phyloP scores from a whole-genome alignment of 306 rosid species.

The Quercus variabilis region DNA sequence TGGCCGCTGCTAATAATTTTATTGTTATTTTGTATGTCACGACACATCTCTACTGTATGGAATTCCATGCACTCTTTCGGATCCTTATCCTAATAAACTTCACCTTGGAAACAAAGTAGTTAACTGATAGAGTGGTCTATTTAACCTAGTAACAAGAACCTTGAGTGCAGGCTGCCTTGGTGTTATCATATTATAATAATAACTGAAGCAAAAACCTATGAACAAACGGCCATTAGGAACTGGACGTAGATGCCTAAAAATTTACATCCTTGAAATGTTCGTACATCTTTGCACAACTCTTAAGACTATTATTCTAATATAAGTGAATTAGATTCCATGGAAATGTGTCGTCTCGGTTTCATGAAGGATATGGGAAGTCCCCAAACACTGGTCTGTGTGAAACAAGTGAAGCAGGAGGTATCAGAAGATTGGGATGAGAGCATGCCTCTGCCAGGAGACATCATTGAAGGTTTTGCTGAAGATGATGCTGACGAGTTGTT shows the following conservation, averaged over 20 bases:
- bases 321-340: neutral
- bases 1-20: too few relatives aligned
- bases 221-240: neutral
- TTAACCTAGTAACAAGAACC: neutral
- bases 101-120: too few relatives aligned
- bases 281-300: neutral
- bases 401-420: slow-evolving; percentile 59
- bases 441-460: slow-evolving; percentile 79
- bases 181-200: neutral
- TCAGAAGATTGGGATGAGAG: slow-evolving; percentile 64
- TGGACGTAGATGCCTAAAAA: slow-evolving; percentile 16
- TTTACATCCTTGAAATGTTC: slow-evolving; percentile 25
- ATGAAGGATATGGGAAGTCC: too few relatives aligned
- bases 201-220: slow-evolving; percentile 11
- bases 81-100: too few relatives aligned
- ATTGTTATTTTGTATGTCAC: too few relatives aligned
- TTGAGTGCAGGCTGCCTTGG: slow-evolving; percentile 12
- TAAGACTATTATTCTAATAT: neutral
- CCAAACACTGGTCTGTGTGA: neutral
- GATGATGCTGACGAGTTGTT: slow-evolving; percentile 32
- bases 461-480: slow-evolving; percentile 53
- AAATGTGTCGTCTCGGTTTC: neutral
- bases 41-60: too few relatives aligned
- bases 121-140: neutral
- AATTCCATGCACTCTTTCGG: too few relatives aligned